Evolutionary conservation across 352 stramenopile species (phyloP), one percentile per base, ranked within the genome.

Genomic region (Phytopythium chamaehyphon): DNA sequence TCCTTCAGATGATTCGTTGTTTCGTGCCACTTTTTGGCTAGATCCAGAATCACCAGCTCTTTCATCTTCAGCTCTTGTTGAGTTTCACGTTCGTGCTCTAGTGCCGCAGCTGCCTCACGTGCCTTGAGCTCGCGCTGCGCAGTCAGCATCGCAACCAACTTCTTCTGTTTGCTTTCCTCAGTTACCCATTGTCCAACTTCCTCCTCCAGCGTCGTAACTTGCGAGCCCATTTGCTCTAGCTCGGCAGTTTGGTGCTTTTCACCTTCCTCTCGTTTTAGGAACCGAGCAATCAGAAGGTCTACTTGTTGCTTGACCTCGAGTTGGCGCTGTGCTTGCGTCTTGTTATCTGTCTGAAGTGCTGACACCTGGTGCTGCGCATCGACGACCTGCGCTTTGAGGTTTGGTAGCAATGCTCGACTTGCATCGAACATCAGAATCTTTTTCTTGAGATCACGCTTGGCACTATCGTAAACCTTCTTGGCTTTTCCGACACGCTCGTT

Each of bases 11-110:
- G 90, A 59, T 90, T 97, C 40, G 76, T 95, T 14, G 87, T 93
- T 61, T 98, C 93, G 69, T 96, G 93, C 81, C 87, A 96, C 54
- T 96, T 92, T 73, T 98, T 98, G 12, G 86, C 90, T 33, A 98
- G 55, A 54, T 98, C 93, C 6, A 96, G 77, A 47, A 98, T 95
- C 31, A 96, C 83, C 3, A 98, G 71, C 51, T 96, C 83, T 55
- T 98, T 98, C 55, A 97, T 94, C 58, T 93, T 95, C 39, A 98
- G 81, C 55, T 97, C 77, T 44, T 96, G 83, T 19, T 95, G 75
- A 0, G 84, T 95, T 47, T 88, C 75, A 9, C 84, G 87, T 61
- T 97, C 86, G 4, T 83, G 72, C 28, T 73, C 73, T n/a, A 89
- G 44, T 2, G 87, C 85, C 6, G 76, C 73, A 12, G 81, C 68